Evolutionary conservation across 192 early-diverging fungal species (phyloP).

Genomic region (Dissophora ornata): DNA sequence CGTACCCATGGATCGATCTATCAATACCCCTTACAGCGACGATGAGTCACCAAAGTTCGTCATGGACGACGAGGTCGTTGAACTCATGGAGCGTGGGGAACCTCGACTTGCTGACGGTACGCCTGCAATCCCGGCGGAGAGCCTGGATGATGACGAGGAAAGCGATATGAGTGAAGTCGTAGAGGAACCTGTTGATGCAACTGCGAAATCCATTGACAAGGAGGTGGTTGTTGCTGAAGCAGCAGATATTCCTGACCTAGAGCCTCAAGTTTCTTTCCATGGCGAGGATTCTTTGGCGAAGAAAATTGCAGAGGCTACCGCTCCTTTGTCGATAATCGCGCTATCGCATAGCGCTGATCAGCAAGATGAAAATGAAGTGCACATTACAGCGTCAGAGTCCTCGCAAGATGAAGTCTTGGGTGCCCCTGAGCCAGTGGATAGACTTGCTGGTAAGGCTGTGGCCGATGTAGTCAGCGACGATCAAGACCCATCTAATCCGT

Average conservation of each 20-base stretch:
- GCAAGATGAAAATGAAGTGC: too few species aligned
- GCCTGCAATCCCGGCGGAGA: not conserved
- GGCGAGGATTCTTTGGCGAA: not conserved
- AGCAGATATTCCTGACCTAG: too few species aligned
- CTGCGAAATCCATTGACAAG: too few species aligned
- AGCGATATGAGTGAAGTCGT: too few species aligned
- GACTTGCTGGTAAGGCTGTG: not conserved
- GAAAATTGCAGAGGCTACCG: not conserved
- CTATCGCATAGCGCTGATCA: too few species aligned
- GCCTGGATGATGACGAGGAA: not conserved
- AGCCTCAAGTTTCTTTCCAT: too few species aligned
- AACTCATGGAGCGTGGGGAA: constrained; percentile 48
- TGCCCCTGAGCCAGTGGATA: not conserved
- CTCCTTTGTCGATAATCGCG: not conserved
- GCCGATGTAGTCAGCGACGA: constrained; percentile 6
- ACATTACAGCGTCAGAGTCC: not conserved
- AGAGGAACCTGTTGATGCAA: too few species aligned
- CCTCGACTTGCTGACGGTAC: constrained; percentile 4
- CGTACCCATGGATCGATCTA: constrained; percentile 47
- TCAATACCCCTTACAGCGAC: constrained; percentile 47
- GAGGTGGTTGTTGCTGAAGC: too few species aligned
- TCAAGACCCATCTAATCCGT: constrained; percentile 30
- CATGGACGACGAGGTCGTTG: constrained; percentile 40
- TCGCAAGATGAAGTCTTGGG: not conserved
- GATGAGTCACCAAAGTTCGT: constrained; percentile 37